phyloP scores from a whole-genome alignment of 768 basidiomycete genomes.

The Thelephora aurantiotincta region DNA sequence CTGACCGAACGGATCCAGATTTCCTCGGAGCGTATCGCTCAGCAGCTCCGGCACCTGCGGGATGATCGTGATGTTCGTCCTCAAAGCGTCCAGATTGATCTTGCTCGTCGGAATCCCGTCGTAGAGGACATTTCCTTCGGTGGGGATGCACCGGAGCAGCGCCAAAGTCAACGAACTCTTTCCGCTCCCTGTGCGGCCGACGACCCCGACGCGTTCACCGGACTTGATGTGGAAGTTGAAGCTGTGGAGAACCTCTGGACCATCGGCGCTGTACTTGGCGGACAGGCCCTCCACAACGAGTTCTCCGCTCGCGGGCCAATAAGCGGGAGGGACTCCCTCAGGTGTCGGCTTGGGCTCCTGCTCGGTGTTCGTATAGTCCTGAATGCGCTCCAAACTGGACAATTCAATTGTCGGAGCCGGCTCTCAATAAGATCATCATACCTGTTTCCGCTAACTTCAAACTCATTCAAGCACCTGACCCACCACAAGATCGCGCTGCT shows the following conservation, averaged over 20 bases:
- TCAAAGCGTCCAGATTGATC: constrained; percentile 32
- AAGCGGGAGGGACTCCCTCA: constrained; percentile 30
- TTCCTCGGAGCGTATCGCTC: constrained; percentile 27
- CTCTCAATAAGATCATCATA: too few species aligned
- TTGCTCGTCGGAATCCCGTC: constrained; percentile 26
- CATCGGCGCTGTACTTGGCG: constrained; percentile 26
- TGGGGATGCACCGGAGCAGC: constrained; percentile 33
- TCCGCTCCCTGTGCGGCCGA: constrained; percentile 30
- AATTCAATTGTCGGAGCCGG: not conserved
- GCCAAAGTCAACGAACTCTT: constrained; percentile 39
- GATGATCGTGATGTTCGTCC: constrained; percentile 32
- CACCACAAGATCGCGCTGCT: constrained; percentile 13
- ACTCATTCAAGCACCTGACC: constrained; percentile 27
- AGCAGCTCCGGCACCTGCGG: constrained; percentile 27
- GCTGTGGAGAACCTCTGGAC: constrained; percentile 42
- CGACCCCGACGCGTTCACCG: constrained; percentile 40
- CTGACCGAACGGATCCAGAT: too few species aligned
- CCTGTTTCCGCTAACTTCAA: constrained; percentile 24
- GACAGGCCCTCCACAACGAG: constrained; percentile 28
- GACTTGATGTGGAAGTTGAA: constrained; percentile 36
- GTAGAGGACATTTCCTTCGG: constrained; percentile 30
- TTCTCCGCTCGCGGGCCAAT: constrained; percentile 36
- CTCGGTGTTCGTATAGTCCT: constrained; percentile 31
- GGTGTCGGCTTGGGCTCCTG: constrained; percentile 25
- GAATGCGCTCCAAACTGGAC: constrained; percentile 23